Evolutionary conservation across 768 basidiomycete species (phyloP).

Genomic region (Piloderma croceum): DNA sequence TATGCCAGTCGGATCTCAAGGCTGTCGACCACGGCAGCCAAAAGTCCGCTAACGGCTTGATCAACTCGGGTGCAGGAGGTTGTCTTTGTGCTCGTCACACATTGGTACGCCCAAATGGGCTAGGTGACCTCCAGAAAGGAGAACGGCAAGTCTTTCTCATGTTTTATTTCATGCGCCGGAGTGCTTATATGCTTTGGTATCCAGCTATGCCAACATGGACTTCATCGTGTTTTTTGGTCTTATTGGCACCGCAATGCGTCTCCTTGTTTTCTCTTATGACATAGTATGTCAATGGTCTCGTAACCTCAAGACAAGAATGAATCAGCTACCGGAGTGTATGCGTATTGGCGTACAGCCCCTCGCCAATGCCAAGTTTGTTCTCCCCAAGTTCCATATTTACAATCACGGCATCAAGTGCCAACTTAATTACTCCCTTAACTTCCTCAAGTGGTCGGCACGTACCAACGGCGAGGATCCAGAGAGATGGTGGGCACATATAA

Average conservation of each 20-base stretch:
- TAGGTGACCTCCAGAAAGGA: constrained; percentile 22
- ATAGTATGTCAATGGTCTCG: constrained; percentile 22
- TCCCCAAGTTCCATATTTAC: constrained; percentile 29
- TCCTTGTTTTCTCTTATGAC: constrained; percentile 16
- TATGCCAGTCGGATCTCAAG: constrained; percentile 12
- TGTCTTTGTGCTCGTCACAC: constrained; percentile 19
- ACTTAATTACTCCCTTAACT: constrained; percentile 20
- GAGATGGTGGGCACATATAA: constrained; percentile 24
- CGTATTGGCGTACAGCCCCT: neutral
- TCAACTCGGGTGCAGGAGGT: neutral
- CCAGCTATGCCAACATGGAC: constrained; percentile 13
- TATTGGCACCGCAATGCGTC: neutral
- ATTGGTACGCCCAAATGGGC: constrained; percentile 14
- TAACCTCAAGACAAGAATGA: constrained; percentile 13
- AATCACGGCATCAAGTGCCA: constrained; percentile 21
- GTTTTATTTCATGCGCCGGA: neutral
- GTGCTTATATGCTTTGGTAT: constrained; percentile 14
- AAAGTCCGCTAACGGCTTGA: neutral
- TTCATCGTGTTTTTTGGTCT: constrained; percentile 4
- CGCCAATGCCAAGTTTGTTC: constrained; percentile 5
- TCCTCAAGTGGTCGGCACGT: constrained; percentile 19
- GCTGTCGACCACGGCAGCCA: constrained; percentile 7
- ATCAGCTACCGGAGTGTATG: neutral
- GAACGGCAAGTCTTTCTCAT: constrained; percentile 13
- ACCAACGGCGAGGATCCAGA: constrained; percentile 34